These are phyloP conservation scores for Penicillium maclennaniae DNA, from an alignment of 495 filamentous ascomycete genomes.

Conservation along the genomic window DNA sequence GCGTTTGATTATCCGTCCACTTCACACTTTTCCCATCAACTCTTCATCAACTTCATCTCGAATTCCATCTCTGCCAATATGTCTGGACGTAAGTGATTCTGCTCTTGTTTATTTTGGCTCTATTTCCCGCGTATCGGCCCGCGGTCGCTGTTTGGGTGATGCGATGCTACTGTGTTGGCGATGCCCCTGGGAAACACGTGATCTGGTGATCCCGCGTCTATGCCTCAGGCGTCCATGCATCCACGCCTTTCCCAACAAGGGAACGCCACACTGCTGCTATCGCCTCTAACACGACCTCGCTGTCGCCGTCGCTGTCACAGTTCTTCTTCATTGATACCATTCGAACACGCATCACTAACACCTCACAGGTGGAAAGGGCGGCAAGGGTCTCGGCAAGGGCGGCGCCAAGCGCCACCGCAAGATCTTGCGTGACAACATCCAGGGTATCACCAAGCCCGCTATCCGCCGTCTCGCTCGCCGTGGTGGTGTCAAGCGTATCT, in stretches of 20 bases:
- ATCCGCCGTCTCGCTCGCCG: slow-evolving; percentile 63
- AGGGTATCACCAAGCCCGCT: slow-evolving; percentile 72
- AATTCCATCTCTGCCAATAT: slow-evolving; percentile 52
- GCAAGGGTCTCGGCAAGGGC: slow-evolving; percentile 81
- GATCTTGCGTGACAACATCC: slow-evolving; percentile 99
- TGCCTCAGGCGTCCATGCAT: slow-evolving; percentile 14
- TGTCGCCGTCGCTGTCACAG: not conserved
- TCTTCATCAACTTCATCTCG: slow-evolving; percentile 21
- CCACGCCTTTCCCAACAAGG: slow-evolving; percentile 6
- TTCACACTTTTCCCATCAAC: slow-evolving; percentile 26
- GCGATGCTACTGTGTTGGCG: slow-evolving; percentile 19
- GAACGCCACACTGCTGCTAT: not conserved
- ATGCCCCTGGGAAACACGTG: slow-evolving; percentile 17
- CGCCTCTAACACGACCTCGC: slow-evolving; percentile 4
- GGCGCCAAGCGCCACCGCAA: slow-evolving; percentile 99
- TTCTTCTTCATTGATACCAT: not conserved
- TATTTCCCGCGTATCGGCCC: slow-evolving; percentile 17
- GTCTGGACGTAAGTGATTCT: slow-evolving; percentile 86
- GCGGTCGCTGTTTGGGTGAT: slow-evolving; percentile 4
- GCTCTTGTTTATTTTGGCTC: slow-evolving; percentile 13
- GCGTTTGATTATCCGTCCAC: slow-evolving; percentile 14
- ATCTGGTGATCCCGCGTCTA: slow-evolving; percentile 1
- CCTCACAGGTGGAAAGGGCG: slow-evolving; percentile 79
- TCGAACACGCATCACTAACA: slow-evolving; percentile 1
- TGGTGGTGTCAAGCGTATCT: slow-evolving; percentile 65